Base-by-base conservation (phyloP, 2,329 filamentous ascomycete genomes). In the Camillea tinctor region DNA sequence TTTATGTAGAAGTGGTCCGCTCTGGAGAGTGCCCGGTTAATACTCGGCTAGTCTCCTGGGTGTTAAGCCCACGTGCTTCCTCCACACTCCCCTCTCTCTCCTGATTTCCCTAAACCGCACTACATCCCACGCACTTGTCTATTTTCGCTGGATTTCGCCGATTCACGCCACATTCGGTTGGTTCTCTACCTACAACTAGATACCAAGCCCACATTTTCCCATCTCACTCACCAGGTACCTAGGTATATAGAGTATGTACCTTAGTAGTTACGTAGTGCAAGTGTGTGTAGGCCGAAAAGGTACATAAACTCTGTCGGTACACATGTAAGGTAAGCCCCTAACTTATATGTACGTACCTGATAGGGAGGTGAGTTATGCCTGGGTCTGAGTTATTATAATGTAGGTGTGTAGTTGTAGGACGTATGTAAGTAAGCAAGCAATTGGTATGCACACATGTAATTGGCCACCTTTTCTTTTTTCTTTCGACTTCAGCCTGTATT, bases 91-190 rank as follows among this genome's bases (percentile, higher is more conserved):
- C 15, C 22, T 53, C 23, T n/a, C 23, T 30, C 22, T 53, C 23
- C n/a, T 23, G 20, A 52, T 20, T 55, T 64, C 55, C 36, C 36
- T 40, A 13, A 21, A 30, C n/a, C 50, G 23, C 19, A 5, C 30
- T 11, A 15, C 30, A 36, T 53, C 24, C 20, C 24, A 20, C 30
- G 51, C 36, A 44, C 13, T 15, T 53, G 20, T 53, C 51, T 30
- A 53, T n/a, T 30, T 53, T 36, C 15, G 30, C 24, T 17, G 30
- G 24, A 53, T 53, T 53, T 53, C 51, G 51, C 51, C 51, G 51
- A 53, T 53, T 53, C 20, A 30, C 22, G 19, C 51, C 51, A 19
- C 20, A 30, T n/a, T 9, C 13, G 22, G 22, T 21, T 52, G 50
- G 15, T 24, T 52, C 19, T 19, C 49, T 24, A 19, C n/a, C n/a